phyloP scores from a whole-genome alignment of 2,329 filamentous ascomycete genomes.

The Fusarium buxicola region DNA sequence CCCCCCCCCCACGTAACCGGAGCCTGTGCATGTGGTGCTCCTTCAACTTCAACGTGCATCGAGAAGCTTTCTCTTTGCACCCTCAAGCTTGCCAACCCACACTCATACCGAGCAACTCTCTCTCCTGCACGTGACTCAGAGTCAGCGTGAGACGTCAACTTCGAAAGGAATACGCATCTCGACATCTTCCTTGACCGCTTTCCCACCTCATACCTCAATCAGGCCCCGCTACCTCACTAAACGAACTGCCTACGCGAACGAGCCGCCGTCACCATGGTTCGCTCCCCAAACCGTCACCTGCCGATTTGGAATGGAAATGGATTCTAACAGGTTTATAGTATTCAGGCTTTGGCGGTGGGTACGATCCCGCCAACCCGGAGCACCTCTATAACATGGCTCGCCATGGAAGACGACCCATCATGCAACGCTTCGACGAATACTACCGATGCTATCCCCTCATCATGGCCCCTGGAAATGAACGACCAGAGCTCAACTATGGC shows the following conservation, averaged over 20 bases:
- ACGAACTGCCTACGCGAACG: constrained; percentile 4
- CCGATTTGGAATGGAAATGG: neutral
- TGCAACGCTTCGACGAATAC: constrained; percentile 95
- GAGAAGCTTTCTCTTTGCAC: constrained; percentile 26
- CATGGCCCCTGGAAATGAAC: constrained; percentile 92
- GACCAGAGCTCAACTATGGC: constrained; percentile 91
- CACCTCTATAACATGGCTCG: constrained; percentile 63
- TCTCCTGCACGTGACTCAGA: neutral
- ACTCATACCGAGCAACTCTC: neutral
- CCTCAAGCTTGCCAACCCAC: constrained; percentile 12
- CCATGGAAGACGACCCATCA: constrained; percentile 60
- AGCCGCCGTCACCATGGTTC: constrained; percentile 38
- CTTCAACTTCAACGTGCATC: constrained; percentile 30
- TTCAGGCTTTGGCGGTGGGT: constrained; percentile 56
- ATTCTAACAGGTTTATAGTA: constrained; percentile 37
- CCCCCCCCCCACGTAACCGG: constrained; percentile 34
- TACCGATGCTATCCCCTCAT: constrained; percentile 96
- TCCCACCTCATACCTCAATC: constrained; percentile 3
- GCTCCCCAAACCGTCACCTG: neutral
- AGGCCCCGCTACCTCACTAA: constrained; percentile 20
- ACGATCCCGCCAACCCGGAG: constrained; percentile 61
- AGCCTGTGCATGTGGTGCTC: constrained; percentile 13
- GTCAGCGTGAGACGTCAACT: neutral
- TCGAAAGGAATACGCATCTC: neutral
- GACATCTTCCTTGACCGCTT: constrained; percentile 33